A percentile compares a stretch with the other conserved stretches of the same genome.
Conservation (phyloP, 179 eudicot genomes). For the Beta lomatogona region DNA sequence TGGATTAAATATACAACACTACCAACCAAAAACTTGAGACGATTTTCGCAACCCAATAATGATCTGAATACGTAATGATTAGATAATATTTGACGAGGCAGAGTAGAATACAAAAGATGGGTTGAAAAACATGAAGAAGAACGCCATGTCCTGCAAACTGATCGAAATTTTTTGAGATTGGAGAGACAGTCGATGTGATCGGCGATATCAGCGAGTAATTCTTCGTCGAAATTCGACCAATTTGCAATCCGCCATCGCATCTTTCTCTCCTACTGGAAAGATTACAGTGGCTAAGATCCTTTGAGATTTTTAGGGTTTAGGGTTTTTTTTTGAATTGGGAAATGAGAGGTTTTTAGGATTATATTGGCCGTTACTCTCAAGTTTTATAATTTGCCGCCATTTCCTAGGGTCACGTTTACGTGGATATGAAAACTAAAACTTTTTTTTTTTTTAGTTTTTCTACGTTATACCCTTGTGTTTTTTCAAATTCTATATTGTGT, state of each 20-base stretch:
- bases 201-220: not conserved
- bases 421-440: no score
- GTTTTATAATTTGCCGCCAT: no score
- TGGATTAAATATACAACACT: not conserved
- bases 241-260: not conserved
- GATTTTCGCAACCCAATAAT: conserved; percentile 1
- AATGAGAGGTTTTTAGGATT: not conserved
- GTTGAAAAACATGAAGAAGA: not conserved
- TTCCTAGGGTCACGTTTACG: no score
- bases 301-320: not conserved
- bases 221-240: not conserved
- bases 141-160: conserved; percentile 13
- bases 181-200: not conserved
- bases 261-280: not conserved
- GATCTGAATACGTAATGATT: not conserved
- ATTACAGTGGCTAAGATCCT: not conserved
- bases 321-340: not conserved
- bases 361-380: no score
- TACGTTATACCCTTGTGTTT: no score
- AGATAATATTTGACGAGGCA: not conserved
- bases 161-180: not conserved
- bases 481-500: no score
- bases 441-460: no score
- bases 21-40: conserved; percentile 7
- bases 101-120: not conserved